Evolutionary conservation across 768 basidiomycete species (phyloP), one percentile per base, ranked within the genome.

Genomic region (Boletus huronensis): DNA sequence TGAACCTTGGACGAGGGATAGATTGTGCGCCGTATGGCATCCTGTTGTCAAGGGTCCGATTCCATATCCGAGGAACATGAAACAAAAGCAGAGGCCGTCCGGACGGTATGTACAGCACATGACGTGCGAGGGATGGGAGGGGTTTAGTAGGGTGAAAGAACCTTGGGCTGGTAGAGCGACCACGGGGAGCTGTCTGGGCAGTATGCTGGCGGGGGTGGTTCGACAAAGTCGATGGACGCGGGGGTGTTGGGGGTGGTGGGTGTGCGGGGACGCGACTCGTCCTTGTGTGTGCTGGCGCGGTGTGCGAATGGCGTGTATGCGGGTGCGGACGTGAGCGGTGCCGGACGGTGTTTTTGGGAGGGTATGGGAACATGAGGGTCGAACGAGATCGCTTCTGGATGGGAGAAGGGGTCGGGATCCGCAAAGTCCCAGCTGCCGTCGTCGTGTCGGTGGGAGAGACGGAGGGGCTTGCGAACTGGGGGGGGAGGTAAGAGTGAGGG

Each of bases 371-470:
- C 34, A 6, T 0, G 34, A 28, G 26, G 42, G n/a, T 52, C 48
- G 5, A 54, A 11, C 3, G 31, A 10, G 29, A 13, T 29, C 36
- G 58, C 63, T 43, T 54, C 52, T 2, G 42, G 31, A 7, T 21
- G 35, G 3, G 39, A 31, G 13, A 54, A 56, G 1, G 68, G 64
- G 53, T 70, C 69, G 3, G 63, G 58, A 36, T 71, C 68, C 0
- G 65, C 60, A 65, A 70, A 71, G 55, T 71, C 70, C 68, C 68
- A 70, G 58, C 64, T 63, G 25, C 43, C 31, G 35, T 65, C 59
- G 6, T 54, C 43, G 7, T 36, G 58, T 44, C 51, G 58, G 38
- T 58, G 63, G 0, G 63, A 58, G 31, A 67, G 58, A 41, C 57
- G 69, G 35, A 65, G 53, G 11, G 68, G 56, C 5, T 69, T 70